A percentile compares a stretch with the other conserved stretches of the same genome.
Conservation (phyloP, 192 early-diverging fungal species). For the Coemansia sp. region DNA sequence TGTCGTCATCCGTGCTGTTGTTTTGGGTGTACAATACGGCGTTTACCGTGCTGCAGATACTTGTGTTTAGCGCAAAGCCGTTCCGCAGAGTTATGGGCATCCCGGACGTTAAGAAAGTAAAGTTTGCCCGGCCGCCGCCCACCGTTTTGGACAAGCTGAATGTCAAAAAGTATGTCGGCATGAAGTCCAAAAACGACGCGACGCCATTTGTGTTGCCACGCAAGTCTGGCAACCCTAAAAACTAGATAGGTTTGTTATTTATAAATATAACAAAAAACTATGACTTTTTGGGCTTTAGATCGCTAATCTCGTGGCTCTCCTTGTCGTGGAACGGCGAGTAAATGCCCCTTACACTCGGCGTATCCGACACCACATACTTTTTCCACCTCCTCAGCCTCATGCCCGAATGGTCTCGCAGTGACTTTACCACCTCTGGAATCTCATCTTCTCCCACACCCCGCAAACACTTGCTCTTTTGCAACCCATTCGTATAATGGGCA, state of each 20-base stretch:
- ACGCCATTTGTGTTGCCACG: conserved; percentile 24
- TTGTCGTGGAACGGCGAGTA: conserved; percentile 77
- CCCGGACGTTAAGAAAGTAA: conserved; percentile 44
- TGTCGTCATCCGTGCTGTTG: conserved; percentile 68
- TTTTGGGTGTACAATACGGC: conserved; percentile 82
- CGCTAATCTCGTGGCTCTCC: conserved; percentile 59
- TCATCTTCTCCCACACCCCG: conserved; percentile 59
- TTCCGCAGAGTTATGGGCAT: conserved; percentile 63
- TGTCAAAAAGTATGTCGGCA: conserved; percentile 13
- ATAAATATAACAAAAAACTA: background rate
- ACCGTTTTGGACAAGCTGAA: conserved; percentile 17
- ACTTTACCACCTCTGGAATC: conserved; percentile 60
- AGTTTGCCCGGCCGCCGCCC: conserved; percentile 16
- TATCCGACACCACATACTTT: conserved; percentile 72
- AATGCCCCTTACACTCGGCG: conserved; percentile 74
- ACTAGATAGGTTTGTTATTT: conserved; percentile 3
- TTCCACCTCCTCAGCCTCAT: conserved; percentile 59
- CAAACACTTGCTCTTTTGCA: conserved; percentile 58
- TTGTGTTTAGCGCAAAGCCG: conserved; percentile 58
- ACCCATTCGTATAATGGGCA: conserved; percentile 63
- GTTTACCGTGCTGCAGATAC: conserved; percentile 67
- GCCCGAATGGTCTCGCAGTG: conserved; percentile 66
- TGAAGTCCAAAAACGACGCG: conserved; percentile 1
- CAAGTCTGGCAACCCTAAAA: conserved; percentile 8
- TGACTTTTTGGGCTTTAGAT: conserved; percentile 18